These are phyloP conservation scores for Irpex lacteus DNA, from an alignment of 1,284 basidiomycete species.

Conservation along the genomic window DNA sequence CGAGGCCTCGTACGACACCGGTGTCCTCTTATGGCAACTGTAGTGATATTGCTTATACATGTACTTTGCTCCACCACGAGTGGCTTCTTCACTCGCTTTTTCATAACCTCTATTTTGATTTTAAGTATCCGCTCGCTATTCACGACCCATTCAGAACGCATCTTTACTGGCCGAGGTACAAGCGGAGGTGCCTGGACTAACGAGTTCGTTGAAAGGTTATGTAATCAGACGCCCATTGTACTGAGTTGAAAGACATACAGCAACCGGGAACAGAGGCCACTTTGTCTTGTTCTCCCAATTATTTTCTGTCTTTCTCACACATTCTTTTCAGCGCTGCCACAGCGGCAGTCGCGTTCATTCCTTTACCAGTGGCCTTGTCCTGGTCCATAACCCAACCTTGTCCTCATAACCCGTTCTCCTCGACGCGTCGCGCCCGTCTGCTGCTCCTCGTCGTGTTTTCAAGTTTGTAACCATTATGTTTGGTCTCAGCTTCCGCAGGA, in stretches of 20 bases:
- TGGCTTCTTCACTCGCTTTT: background rate
- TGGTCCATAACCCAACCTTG: background rate
- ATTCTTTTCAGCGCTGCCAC: constrained; percentile 1
- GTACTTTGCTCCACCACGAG: background rate
- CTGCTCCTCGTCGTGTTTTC: background rate
- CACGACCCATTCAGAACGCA: no score
- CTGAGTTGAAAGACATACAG: background rate
- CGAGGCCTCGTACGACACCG: background rate
- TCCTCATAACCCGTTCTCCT: no score
- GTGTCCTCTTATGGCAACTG: background rate
- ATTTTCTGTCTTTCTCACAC: background rate
- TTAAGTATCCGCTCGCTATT: no score
- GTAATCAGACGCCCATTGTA: background rate
- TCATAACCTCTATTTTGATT: background rate
- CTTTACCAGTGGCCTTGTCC: background rate
- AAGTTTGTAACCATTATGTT: constrained; percentile 46
- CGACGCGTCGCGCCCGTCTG: constrained; percentile 1
- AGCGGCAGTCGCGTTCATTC: background rate
- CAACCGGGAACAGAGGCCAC: background rate
- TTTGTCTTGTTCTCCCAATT: constrained; percentile 14
- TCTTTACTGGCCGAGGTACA: background rate
- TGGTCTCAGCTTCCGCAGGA: constrained; percentile 74
- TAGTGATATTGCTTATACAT: background rate
- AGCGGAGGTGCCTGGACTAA: background rate
- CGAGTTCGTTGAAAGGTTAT: background rate